phyloP scores from a whole-genome alignment of 176 grass and related monocot genomes.

The Saccharum spontaneum region DNA sequence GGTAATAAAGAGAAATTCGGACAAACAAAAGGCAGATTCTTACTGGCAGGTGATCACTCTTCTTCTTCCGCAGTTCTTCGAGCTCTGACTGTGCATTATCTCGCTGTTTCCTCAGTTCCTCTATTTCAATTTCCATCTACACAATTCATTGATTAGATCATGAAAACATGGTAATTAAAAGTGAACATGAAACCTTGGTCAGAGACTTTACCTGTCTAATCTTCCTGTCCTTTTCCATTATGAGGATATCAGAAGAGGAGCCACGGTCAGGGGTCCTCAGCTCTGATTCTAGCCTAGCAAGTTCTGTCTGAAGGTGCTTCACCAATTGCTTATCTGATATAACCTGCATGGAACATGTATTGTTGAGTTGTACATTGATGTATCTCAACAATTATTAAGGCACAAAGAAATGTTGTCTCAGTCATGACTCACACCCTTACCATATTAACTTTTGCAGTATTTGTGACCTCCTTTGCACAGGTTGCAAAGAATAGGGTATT shows the following conservation, averaged over 20 bases:
- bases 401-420: slow-evolving; percentile 17
- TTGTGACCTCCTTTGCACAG: slow-evolving; percentile 92
- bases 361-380: slow-evolving; percentile 5
- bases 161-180: slow-evolving; percentile 15
- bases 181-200: slow-evolving; percentile 18
- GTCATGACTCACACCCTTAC: slow-evolving; percentile 41
- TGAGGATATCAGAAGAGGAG: slow-evolving; percentile 57
- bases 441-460: slow-evolving; percentile 95
- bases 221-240: slow-evolving; percentile 75
- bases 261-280: slow-evolving; percentile 62
- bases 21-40: slow-evolving; percentile 16
- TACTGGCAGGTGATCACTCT: slow-evolving; percentile 54
- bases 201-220: slow-evolving; percentile 70
- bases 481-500: slow-evolving; percentile 94
- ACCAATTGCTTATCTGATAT: slow-evolving; percentile 92
- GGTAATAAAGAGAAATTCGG: slow-evolving; percentile 5
- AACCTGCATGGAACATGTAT: slow-evolving; percentile 58
- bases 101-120: slow-evolving; percentile 78
- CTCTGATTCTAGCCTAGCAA: slow-evolving; percentile 90
- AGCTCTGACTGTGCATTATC: slow-evolving; percentile 64
- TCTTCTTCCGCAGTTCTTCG: slow-evolving; percentile 63
- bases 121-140: slow-evolving; percentile 91
- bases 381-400: slow-evolving; percentile 6
- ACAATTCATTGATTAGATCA: slow-evolving; percentile 25
- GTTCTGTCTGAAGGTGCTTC: slow-evolving; percentile 83